phyloP scores from a whole-genome alignment of 495 filamentous ascomycete genomes.

The Xylaria sp. region DNA sequence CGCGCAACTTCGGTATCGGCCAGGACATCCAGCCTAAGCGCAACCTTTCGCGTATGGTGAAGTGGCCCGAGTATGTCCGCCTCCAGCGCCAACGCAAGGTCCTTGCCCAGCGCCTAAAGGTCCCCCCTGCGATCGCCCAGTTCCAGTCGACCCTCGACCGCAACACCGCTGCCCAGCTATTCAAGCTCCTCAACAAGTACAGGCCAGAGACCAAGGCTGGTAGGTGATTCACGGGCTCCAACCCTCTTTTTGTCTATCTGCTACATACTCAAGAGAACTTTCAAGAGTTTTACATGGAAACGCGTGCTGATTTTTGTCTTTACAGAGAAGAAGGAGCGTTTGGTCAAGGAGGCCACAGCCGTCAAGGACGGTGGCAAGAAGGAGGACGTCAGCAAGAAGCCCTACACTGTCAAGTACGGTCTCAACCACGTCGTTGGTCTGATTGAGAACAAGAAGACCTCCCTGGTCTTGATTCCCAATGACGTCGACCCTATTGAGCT shows the following conservation, averaged over 20 bases:
- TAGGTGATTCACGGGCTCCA: slow-evolving; percentile 11
- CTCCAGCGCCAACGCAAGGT: slow-evolving; percentile 99
- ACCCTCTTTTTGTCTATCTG: not conserved
- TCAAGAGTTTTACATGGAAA: not conserved
- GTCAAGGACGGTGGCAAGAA: slow-evolving; percentile 99
- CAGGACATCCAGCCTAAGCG: slow-evolving; percentile 98
- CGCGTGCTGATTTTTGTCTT: not conserved
- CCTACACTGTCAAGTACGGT: slow-evolving; percentile 98
- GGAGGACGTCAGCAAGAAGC: slow-evolving; percentile 99
- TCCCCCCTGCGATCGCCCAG: slow-evolving; percentile 96
- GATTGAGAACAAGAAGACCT: slow-evolving; percentile 99
- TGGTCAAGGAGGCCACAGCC: slow-evolving; percentile 96
- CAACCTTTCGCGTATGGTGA: slow-evolving; percentile 98
- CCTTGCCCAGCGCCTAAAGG: slow-evolving; percentile 97
- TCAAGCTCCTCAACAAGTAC: slow-evolving; percentile 99
- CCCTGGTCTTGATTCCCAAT: slow-evolving; percentile 96
- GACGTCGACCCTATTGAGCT: slow-evolving; percentile 99
- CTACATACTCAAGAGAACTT: not conserved
- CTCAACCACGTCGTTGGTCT: slow-evolving; percentile 99
- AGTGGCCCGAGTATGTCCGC: slow-evolving; percentile 98
- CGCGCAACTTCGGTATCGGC: slow-evolving; percentile 98
- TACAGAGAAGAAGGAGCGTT: slow-evolving; percentile 97
- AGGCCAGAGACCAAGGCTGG: slow-evolving; percentile 92
- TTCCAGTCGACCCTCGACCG: slow-evolving; percentile 98
- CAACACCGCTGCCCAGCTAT: slow-evolving; percentile 90